These are phyloP conservation scores for Microdochium trichocladiopsis DNA, from an alignment of 2,329 filamentous ascomycete genomes.

Conservation along the genomic window DNA sequence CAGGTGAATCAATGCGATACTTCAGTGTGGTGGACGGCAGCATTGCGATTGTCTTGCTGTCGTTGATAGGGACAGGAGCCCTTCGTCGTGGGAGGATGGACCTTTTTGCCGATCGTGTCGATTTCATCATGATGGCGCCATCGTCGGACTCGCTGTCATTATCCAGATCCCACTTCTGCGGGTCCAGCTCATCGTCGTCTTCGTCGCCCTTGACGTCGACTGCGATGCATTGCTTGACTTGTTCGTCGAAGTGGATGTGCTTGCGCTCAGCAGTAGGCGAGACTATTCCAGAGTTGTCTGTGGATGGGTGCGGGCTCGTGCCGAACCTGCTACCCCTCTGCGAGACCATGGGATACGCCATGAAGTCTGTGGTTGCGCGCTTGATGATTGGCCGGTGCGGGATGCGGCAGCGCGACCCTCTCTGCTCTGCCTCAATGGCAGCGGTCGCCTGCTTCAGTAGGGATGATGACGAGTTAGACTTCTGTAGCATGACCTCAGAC, in stretches of 20 bases:
- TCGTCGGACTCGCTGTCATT: conserved; percentile 66
- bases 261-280: conserved; percentile 62
- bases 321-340: conserved; percentile 54
- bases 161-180: conserved; percentile 26
- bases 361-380: conserved; percentile 64
- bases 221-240: conserved; percentile 92
- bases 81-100: conserved; percentile 40
- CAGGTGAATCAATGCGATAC: conserved; percentile 70
- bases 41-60: conserved; percentile 83
- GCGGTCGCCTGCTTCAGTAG: conserved; percentile 84
- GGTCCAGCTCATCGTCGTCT: conserved; percentile 55
- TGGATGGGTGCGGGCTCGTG: conserved; percentile 58
- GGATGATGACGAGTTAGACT: conserved; percentile 80
- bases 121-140: conserved; percentile 76
- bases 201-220: conserved; percentile 80
- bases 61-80: conserved; percentile 39
- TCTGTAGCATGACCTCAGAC: conserved; percentile 90
- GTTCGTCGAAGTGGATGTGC: conserved; percentile 95
- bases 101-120: conserved; percentile 49
- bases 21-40: conserved; percentile 84
- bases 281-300: conserved; percentile 61
- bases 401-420: conserved; percentile 24
- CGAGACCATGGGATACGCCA: conserved; percentile 56
- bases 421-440: conserved; percentile 76
- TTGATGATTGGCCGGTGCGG: conserved; percentile 47